Evolutionary conservation across 1,284 basidiomycete genomes (phyloP).

Genomic region (Pterulicium gracile): DNA sequence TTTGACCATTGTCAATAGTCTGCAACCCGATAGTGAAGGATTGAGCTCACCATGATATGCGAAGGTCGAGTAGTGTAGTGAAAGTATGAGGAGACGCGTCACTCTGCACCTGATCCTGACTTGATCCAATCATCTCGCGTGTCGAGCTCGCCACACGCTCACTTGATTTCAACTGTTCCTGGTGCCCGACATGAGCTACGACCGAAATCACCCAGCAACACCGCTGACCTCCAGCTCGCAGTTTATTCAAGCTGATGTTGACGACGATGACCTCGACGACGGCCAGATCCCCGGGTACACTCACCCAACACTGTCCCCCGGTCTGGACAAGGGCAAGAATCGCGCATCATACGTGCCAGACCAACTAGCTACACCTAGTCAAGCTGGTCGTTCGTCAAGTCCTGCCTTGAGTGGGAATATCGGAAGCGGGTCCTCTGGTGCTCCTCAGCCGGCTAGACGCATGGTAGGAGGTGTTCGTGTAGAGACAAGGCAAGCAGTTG

Average conservation of each 20-base stretch:
- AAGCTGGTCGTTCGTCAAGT: slow-evolving; percentile 18
- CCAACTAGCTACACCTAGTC: slow-evolving; percentile 34
- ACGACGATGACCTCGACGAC: slow-evolving; percentile 74
- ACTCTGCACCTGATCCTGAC: slow-evolving; percentile 20
- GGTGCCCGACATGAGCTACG: slow-evolving; percentile 6
- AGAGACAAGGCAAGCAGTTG: slow-evolving; percentile 64
- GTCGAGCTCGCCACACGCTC: slow-evolving; percentile 2
- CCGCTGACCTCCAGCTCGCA: slow-evolving; percentile 57
- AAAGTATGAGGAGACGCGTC: slow-evolving; percentile 45
- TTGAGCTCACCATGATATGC: slow-evolving; percentile 6
- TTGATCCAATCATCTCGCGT: background rate
- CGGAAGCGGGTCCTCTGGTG: slow-evolving; percentile 34
- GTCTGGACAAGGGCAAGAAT: slow-evolving; percentile 54
- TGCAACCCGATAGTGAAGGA: slow-evolving; percentile 3
- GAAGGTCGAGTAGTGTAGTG: slow-evolving; percentile 13
- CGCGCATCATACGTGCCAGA: slow-evolving; percentile 40
- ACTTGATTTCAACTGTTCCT: slow-evolving; percentile 16
- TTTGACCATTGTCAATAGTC: slow-evolving; percentile 2
- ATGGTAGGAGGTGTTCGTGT: slow-evolving; percentile 76
- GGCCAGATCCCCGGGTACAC: slow-evolving; percentile 69
- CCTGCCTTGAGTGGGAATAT: slow-evolving; percentile 62
- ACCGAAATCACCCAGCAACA: slow-evolving; percentile 12
- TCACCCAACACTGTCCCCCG: slow-evolving; percentile 39
- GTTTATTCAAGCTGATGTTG: slow-evolving; percentile 66
- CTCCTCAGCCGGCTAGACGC: slow-evolving; percentile 37